Evolutionary conservation across 2,329 filamentous ascomycete species (phyloP).

Genomic region (Apiospora kogelbergensis): DNA sequence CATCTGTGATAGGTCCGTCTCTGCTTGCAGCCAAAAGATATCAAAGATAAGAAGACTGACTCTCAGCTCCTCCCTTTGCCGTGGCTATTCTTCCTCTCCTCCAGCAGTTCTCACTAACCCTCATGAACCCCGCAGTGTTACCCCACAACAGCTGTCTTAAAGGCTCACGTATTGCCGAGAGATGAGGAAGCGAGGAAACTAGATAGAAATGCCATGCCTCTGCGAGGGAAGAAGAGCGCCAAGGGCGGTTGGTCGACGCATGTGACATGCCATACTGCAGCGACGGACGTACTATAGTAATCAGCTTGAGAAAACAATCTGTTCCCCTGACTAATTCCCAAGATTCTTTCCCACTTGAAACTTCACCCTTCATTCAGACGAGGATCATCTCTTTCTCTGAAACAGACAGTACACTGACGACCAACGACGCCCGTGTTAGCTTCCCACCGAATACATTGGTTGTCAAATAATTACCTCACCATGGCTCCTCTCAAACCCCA

Average conservation of each 20-base stretch:
- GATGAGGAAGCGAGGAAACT: not conserved
- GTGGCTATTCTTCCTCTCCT: not conserved
- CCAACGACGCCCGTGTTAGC: not conserved
- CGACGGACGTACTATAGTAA: not conserved
- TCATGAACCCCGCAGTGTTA: not conserved
- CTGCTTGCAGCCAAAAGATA: not conserved
- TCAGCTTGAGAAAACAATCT: not conserved
- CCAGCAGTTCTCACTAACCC: not conserved
- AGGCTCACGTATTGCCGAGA: not conserved
- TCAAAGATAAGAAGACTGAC: not conserved
- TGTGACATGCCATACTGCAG: not conserved
- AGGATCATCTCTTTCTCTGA: not conserved
- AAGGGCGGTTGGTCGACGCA: not conserved
- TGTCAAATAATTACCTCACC: conserved; percentile 13
- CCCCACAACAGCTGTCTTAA: not conserved
- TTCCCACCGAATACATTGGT: not conserved
- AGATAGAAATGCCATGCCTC: not conserved
- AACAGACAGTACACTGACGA: not conserved
- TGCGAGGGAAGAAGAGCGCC: not conserved
- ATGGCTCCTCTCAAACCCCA: conserved; percentile 59
- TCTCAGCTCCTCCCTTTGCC: not conserved
- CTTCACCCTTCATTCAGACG: not conserved
- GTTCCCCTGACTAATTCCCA: not conserved
- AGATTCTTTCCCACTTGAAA: not conserved
- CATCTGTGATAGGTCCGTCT: not conserved